Evolutionary conservation across 345 rosid genomes (phyloP), one percentile per base, ranked within the genome.

Genomic region (Cochlearia excelsa): DNA sequence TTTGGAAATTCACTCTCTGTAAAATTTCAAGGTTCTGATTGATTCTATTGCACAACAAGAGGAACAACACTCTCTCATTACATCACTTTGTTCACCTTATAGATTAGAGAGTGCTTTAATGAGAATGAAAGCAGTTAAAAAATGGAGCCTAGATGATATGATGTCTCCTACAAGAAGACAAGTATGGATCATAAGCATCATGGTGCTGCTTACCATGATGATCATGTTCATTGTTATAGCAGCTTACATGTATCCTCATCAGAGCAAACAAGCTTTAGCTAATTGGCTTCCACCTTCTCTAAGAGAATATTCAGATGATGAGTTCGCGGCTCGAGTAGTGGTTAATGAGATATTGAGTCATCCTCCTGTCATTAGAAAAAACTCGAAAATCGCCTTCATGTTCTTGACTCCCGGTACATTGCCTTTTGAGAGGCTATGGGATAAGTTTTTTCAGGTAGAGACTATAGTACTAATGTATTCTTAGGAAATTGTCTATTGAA

Each of bases 231-330:
- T 84, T 45, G 63, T 94, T 38, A 72, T 80, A 10, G 87, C 83
- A 10, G 87, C 83, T 43, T 94, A 84, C 41, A 65, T 94, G 58
- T 87, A 94, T 48, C 99, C 99, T 47, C 99, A 88, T 0, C 80
- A 79, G 10, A 78, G 86, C 42, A 82, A 66, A 67, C 56, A 84
- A 73, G 95, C 66, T 54, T 74, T 94, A 38, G 59, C 83, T 26
- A 77, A 80, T 59, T 94, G 99, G 99, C 96, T 90, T 71, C 97
- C 99, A 7, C 97, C 99, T 68, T 86, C 97, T 56, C 65, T 77
- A 7, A 82, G 97, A 74, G 93, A 84, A 62, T 77, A 34, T 10
- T 82, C 93, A 0, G 99, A 94, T 51, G 87, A 84, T 26, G 99
- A 94, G 82, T 70, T 90, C 37, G 87, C 82, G 9, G 78, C 97